Percentiles rank a stretch among this genome's conserved stretches.
Conservation (phyloP, 2,329 filamentous ascomycete species). For the Neonectria sp. region DNA sequence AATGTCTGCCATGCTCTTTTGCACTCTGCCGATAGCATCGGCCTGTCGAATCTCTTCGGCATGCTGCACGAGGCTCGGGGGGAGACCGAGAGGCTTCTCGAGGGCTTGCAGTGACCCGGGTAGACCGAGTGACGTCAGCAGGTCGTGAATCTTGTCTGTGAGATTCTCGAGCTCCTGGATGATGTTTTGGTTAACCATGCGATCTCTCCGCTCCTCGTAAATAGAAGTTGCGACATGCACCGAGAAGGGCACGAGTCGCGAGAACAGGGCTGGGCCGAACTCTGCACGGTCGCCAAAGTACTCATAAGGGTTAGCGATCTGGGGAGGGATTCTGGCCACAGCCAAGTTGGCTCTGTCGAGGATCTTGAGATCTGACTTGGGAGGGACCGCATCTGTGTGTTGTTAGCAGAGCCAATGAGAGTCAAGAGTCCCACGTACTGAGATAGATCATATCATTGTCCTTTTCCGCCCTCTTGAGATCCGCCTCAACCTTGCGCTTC, state of each 20-base stretch:
- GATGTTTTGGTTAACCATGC: constrained; percentile 90
- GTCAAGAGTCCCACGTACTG: constrained; percentile 60
- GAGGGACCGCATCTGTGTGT: constrained; percentile 78
- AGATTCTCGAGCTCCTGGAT: constrained; percentile 87
- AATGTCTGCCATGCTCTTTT: constrained; percentile 88
- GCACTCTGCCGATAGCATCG: constrained; percentile 84
- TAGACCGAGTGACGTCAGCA: constrained; percentile 86
- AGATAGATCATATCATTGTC: constrained; percentile 98
- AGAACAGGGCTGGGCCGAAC: constrained; percentile 88
- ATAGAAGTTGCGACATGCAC: constrained; percentile 96
- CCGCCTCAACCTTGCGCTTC: constrained; percentile 86
- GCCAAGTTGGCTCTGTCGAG: constrained; percentile 95
- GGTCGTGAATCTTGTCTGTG: constrained; percentile 83
- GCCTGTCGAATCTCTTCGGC: constrained; percentile 95
- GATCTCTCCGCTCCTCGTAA: constrained; percentile 91
- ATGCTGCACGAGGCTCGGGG: constrained; percentile 87
- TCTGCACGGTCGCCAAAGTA: constrained; percentile 85
- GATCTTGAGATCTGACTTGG: constrained; percentile 88
- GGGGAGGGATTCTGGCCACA: constrained; percentile 80
- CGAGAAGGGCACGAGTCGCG: constrained; percentile 93
- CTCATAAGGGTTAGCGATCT: constrained; percentile 85
- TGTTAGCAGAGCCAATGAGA: constrained; percentile 49
- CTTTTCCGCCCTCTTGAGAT: constrained; percentile 92
- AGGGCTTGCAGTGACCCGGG: constrained; percentile 94
- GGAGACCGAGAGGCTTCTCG: constrained; percentile 93